phyloP scores from a whole-genome alignment of 2,329 filamentous ascomycete species.

The Ilyonectria mors-panacis region DNA sequence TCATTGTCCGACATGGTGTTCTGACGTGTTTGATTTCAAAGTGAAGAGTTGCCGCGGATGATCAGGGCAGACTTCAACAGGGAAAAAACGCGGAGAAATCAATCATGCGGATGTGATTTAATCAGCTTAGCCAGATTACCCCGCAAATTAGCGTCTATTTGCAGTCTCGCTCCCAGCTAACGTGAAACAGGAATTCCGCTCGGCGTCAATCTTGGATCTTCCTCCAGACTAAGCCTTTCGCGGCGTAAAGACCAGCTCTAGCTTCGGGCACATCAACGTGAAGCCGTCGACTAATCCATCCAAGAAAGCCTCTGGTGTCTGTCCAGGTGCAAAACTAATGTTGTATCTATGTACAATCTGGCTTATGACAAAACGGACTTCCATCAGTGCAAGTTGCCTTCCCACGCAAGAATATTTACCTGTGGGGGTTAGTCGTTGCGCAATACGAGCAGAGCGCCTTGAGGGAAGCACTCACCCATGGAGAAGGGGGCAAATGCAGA shows the following conservation, averaged over 20 bases:
- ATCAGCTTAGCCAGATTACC: neutral
- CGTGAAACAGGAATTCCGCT: neutral
- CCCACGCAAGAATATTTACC: conserved; percentile 36
- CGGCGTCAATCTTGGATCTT: no score
- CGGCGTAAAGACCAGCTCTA: conserved; percentile 25
- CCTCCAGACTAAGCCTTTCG: neutral
- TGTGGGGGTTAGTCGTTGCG: neutral
- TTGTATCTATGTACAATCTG: conserved; percentile 32
- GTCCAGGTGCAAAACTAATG: conserved; percentile 12
- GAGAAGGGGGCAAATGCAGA: conserved; percentile 53
- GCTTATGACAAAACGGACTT: conserved; percentile 29
- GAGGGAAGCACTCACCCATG: conserved; percentile 38
- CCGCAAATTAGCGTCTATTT: neutral
- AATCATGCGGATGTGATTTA: neutral
- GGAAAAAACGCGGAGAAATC: neutral
- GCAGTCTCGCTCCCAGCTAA: neutral
- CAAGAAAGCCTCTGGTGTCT: conserved; percentile 8
- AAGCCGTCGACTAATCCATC: conserved; percentile 16
- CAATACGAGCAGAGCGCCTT: accelerated
- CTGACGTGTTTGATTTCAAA: neutral
- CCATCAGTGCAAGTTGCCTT: conserved; percentile 39
- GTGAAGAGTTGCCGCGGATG: neutral
- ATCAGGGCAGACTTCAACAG: neutral
- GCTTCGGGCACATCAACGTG: conserved; percentile 16
- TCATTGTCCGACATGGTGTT: neutral